phyloP scores from a whole-genome alignment of 139 green algal genomes.

The Zygnema cylindricum region DNA sequence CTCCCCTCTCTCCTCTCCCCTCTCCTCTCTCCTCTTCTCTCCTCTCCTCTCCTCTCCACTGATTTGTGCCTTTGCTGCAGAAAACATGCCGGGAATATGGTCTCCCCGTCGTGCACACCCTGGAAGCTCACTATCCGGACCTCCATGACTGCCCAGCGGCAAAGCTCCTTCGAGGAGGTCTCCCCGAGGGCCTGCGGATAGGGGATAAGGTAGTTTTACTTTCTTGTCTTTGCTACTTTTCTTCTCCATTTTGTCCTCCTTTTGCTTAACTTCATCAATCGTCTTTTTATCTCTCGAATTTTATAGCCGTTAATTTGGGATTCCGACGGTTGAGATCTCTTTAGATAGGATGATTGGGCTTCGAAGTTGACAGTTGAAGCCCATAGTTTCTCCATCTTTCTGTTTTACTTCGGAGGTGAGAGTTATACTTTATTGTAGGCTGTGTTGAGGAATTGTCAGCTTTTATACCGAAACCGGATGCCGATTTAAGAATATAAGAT shows the following conservation, averaged over 20 bases:
- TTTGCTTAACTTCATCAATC: neutral
- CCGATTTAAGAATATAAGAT: neutral
- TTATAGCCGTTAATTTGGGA: neutral
- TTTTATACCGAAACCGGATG: neutral
- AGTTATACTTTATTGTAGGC: no score
- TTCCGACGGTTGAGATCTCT: no score
- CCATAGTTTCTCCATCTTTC: no score
- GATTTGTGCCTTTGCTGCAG: no score
- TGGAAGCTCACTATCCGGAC: conserved; percentile 74
- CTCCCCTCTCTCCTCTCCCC: no score
- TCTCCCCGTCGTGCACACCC: conserved; percentile 72
- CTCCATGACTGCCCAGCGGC: conserved; percentile 50
- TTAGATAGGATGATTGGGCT: no score
- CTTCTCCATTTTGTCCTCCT: neutral
- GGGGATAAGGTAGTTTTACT: conserved; percentile 60
- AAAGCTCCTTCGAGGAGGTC: conserved; percentile 63
- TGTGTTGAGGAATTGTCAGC: no score
- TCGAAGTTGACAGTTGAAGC: no score
- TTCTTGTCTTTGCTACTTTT: conserved; percentile 24
- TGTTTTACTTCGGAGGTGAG: no score
- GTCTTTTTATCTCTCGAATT: neutral
- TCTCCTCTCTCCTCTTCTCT: no score
- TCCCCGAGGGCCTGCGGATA: conserved; percentile 66
- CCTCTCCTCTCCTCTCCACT: no score
- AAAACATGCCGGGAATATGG: conserved; percentile 51